These are phyloP conservation scores for Populus nigra DNA, from an alignment of 345 rosid genomes.

Conservation along the genomic window DNA sequence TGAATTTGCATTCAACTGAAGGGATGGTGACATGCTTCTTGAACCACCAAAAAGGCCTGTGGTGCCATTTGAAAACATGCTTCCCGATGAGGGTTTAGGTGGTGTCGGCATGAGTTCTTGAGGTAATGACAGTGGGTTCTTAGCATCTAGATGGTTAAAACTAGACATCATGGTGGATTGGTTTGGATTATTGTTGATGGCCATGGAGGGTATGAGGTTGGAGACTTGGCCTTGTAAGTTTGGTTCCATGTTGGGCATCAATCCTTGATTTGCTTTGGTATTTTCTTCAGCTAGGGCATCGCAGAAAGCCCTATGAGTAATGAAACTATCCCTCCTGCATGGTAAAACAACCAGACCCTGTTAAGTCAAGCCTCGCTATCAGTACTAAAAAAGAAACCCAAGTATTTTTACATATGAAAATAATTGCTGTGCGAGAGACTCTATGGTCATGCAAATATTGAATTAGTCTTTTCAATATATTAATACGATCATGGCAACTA, in stretches of 20 bases:
- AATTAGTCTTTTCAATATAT: neutral
- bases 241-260: slow-evolving; percentile 9
- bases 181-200: slow-evolving; percentile 17
- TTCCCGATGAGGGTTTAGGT: slow-evolving; percentile 18
- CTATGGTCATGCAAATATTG: neutral
- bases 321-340: slow-evolving; percentile 67
- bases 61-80: slow-evolving; percentile 12
- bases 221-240: slow-evolving; percentile 18
- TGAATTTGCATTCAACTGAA: slow-evolving; percentile 26
- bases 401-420: neutral
- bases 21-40: slow-evolving; percentile 12
- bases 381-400: neutral
- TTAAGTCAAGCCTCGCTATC: neutral
- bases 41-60: slow-evolving; percentile 15
- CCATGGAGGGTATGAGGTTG: slow-evolving; percentile 17
- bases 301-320: slow-evolving; percentile 69
- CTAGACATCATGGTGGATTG: slow-evolving; percentile 17
- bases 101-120: slow-evolving; percentile 21
- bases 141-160: slow-evolving; percentile 12
- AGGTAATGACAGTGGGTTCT: slow-evolving; percentile 16
- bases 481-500: neutral
- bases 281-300: slow-evolving; percentile 63
- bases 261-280: slow-evolving; percentile 16
- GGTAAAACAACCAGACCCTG: neutral
- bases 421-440: neutral